Percentiles rank a stretch among this genome's conserved stretches.
Evolutionary conservation across 345 rosid genomes (phyloP).

Genomic region (Citrus unshiu): DNA sequence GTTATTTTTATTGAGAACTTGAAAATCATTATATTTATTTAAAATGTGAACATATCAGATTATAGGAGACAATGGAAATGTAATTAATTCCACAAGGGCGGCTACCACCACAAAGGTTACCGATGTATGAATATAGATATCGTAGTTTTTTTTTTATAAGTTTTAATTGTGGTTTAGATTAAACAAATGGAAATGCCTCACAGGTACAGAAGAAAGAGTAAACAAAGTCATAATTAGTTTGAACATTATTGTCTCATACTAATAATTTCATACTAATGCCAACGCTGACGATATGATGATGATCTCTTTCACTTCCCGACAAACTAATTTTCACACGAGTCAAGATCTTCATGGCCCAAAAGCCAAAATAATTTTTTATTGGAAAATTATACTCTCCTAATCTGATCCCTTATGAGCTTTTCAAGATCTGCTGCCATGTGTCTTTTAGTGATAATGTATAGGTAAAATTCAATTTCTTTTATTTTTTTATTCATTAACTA

Average conservation of each 20-base stretch:
- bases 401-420: too few relatives aligned
- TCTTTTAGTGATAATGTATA: rapidly evolving
- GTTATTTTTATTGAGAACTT: too few relatives aligned
- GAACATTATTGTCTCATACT: too few relatives aligned
- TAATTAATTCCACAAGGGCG: neutral
- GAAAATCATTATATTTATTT: too few relatives aligned
- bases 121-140: too few relatives aligned
- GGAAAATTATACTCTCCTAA: too few relatives aligned
- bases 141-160: too few relatives aligned
- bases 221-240: neutral
- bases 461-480: too few relatives aligned
- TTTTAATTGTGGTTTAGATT: neutral
- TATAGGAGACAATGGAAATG: neutral
- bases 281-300: neutral
- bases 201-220: neutral
- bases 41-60: too few relatives aligned
- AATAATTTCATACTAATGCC: neutral
- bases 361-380: neutral
- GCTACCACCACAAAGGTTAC: neutral
- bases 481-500: too few relatives aligned
- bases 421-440: too few relatives aligned
- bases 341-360: conserved; percentile 20
- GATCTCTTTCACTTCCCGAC: conserved; percentile 21
- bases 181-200: neutral
- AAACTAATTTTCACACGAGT: conserved; percentile 18